Percentiles rank a stretch among this genome's conserved stretches.
Evolutionary conservation across 306 rosid genomes (phyloP).

Genomic region (Cercis canadensis): DNA sequence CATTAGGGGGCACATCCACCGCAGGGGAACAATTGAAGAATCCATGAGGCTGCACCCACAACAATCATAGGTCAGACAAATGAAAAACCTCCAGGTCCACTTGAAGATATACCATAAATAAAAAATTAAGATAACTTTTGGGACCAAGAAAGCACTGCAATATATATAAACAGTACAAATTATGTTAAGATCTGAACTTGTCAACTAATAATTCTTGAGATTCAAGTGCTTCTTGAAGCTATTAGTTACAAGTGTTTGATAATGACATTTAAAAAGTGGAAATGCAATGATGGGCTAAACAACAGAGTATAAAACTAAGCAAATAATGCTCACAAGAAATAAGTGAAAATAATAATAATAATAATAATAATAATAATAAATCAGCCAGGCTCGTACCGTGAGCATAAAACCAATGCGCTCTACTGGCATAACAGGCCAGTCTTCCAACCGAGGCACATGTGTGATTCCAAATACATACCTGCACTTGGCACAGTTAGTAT

Average conservation of each 20-base stretch:
- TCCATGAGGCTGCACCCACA: constrained; percentile 81
- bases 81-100: constrained; percentile 9
- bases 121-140: no score
- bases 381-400: constrained; percentile 52
- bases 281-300: no score
- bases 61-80: constrained; percentile 22
- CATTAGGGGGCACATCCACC: constrained; percentile 67
- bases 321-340: neutral
- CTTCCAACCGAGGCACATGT: constrained; percentile 81
- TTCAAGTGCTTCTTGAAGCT: no score
- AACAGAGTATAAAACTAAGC: no score
- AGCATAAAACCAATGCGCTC: constrained; percentile 84
- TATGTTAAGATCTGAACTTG: no score
- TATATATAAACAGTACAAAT: no score
- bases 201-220: no score
- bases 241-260: no score
- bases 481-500: constrained; percentile 32
- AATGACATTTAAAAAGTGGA: no score
- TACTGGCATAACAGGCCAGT: constrained; percentile 97
- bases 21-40: constrained; percentile 96
- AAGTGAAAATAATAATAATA: no score
- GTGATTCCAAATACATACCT: constrained; percentile 91
- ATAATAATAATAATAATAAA: no score
- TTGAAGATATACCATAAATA: no score
- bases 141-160: neutral